Percentiles rank a stretch among this genome's conserved stretches.
These are phyloP conservation scores for Heimioporus sp. DNA, from an alignment of 768 basidiomycete genomes.

Conservation along the genomic window DNA sequence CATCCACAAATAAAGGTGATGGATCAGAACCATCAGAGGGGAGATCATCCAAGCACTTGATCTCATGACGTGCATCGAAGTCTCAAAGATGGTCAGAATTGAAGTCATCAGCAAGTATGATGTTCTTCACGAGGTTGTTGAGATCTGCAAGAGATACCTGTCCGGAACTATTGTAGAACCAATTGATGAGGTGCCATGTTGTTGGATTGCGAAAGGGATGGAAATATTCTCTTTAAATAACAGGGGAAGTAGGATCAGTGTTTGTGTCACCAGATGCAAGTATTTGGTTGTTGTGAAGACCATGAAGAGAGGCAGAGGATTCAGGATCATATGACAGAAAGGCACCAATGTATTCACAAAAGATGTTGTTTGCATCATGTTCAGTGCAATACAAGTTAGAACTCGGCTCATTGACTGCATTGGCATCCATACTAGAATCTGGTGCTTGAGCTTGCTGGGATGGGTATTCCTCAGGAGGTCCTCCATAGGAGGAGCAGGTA, in stretches of 20 bases:
- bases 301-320: background rate
- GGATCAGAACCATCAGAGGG: background rate
- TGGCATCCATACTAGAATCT: too few relatives aligned
- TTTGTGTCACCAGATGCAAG: background rate
- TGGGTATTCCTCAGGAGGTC: background rate
- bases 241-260: background rate
- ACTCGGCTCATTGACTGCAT: too few relatives aligned
- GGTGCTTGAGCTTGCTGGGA: too few relatives aligned
- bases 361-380: background rate
- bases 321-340: background rate
- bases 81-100: background rate
- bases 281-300: background rate
- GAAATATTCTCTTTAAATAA: background rate
- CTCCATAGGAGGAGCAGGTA: background rate
- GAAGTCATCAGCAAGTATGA: background rate
- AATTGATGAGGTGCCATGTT: slow-evolving; percentile 20
- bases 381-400: background rate
- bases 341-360: background rate
- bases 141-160: slow-evolving; percentile 6
- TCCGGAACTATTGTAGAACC: slow-evolving; percentile 23
- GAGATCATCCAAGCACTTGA: background rate
- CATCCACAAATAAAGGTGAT: background rate
- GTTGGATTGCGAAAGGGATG: slow-evolving; percentile 19
- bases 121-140: slow-evolving; percentile 1
- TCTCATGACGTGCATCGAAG: background rate